phyloP scores from a whole-genome alignment of 2,329 filamentous ascomycete species.

The Blastomyces silverae region DNA sequence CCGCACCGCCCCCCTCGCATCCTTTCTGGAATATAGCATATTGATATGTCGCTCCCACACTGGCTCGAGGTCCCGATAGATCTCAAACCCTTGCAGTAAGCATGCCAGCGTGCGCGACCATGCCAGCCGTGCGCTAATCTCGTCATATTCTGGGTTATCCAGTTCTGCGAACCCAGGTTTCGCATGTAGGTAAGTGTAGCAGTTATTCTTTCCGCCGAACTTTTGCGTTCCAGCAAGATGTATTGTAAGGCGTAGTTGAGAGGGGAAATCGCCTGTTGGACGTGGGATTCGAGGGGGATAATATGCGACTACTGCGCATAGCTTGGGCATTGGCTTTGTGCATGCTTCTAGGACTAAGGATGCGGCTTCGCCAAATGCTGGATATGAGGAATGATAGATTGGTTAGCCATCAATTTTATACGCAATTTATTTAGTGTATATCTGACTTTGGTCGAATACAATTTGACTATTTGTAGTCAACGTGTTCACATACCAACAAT shows the following conservation, averaged over 20 bases:
- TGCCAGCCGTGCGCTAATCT: slow-evolving; percentile 57
- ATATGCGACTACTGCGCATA: slow-evolving; percentile 56
- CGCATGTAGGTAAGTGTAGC: slow-evolving; percentile 51
- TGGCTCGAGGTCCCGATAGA: slow-evolving; percentile 29
- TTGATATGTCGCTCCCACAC: slow-evolving; percentile 29
- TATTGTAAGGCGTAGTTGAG: slow-evolving; percentile 45
- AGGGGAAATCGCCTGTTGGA: slow-evolving; percentile 35
- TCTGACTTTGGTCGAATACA: neutral
- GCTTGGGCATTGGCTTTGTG: slow-evolving; percentile 50
- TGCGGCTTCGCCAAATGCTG: slow-evolving; percentile 59
- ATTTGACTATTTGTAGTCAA: neutral
- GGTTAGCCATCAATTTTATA: neutral
- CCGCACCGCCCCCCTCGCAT: slow-evolving; percentile 33
- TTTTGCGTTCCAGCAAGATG: slow-evolving; percentile 49
- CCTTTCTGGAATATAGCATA: slow-evolving; percentile 24
- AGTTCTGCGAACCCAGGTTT: slow-evolving; percentile 64
- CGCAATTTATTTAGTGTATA: neutral
- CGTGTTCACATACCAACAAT: slow-evolving; percentile 39
- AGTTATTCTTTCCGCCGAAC: slow-evolving; percentile 39
- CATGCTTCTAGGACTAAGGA: slow-evolving; percentile 53
- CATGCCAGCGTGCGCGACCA: slow-evolving; percentile 59
- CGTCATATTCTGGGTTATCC: slow-evolving; percentile 61
- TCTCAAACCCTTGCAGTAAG: slow-evolving; percentile 54
- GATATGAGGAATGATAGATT: slow-evolving; percentile 7
- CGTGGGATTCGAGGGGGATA: slow-evolving; percentile 55